Conservation (phyloP, 176 grass and related monocot genomes). For the Cocos nucifera region DNA sequence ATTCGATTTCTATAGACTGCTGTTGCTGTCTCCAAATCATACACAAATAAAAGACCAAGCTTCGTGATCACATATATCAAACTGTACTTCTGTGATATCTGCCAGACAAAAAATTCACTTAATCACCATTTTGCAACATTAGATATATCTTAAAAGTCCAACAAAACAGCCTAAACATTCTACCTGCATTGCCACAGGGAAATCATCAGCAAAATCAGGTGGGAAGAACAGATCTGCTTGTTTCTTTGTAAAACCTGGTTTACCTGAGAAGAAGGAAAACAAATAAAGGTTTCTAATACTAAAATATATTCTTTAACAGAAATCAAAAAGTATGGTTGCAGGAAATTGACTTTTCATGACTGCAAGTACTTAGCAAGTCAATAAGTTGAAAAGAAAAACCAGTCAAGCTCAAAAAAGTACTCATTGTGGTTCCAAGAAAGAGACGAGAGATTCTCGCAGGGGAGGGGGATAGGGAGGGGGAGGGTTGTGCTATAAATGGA, state of each 20-base stretch:
- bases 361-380: no score
- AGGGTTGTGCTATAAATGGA: no score
- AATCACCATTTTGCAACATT: neutral
- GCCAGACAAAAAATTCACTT: slow-evolving; percentile 4
- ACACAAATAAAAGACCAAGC: slow-evolving; percentile 92
- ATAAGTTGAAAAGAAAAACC: no score
- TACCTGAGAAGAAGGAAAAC: slow-evolving; percentile 38
- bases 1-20: slow-evolving; percentile 99
- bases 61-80: slow-evolving; percentile 95
- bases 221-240: slow-evolving; percentile 95
- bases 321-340: no score
- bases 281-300: neutral
- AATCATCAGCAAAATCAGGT: slow-evolving; percentile 94
- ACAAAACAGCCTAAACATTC: neutral
- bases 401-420: no score
- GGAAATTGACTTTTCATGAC: no score
- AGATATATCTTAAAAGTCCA: neutral
- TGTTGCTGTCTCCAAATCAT: slow-evolving; percentile 88
- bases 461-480: no score
- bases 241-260: slow-evolving; percentile 91
- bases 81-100: slow-evolving; percentile 97
- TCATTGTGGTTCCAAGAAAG: no score
- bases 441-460: no score
- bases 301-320: no score
- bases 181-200: slow-evolving; percentile 98